Evolutionary conservation across 441 rosid species (phyloP).

Genomic region (Biscutella auriculata): DNA sequence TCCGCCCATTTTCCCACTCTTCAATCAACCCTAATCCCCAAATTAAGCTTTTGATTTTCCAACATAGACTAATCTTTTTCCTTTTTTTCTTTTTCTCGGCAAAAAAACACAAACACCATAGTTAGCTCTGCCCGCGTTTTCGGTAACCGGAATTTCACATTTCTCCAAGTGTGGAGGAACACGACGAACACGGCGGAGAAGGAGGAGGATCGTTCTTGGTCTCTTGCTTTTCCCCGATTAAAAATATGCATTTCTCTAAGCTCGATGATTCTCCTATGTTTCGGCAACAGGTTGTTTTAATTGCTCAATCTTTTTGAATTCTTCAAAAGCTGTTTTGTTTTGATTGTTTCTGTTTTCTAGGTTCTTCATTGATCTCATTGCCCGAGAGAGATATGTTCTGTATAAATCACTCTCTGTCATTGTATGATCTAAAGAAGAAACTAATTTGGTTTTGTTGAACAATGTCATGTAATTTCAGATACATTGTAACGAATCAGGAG

Average conservation of each 20-base stretch:
- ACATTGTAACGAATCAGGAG: background rate
- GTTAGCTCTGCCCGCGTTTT: conserved; percentile 10
- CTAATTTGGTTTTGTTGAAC: background rate
- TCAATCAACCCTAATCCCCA: conserved; percentile 18
- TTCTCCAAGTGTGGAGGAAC: background rate
- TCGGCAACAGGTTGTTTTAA: conserved; percentile 46
- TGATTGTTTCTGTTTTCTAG: background rate
- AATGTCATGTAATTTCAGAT: background rate
- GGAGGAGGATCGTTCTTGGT: conserved; percentile 13
- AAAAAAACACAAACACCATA: background rate
- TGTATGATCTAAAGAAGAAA: background rate
- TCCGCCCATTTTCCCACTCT: conserved; percentile 26
- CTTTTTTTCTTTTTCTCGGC: background rate
- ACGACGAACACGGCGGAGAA: background rate
- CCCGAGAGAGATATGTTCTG: background rate
- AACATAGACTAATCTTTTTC: background rate
- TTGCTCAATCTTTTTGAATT: too few species aligned
- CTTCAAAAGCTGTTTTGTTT: background rate
- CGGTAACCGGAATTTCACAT: background rate
- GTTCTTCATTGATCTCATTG: background rate
- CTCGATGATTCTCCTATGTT: conserved; percentile 83
- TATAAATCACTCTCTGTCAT: background rate
- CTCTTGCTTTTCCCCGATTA: background rate
- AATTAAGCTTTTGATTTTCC: background rate
- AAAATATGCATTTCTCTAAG: conserved; percentile 48